Percentiles rank a stretch among this genome's conserved stretches.
Evolutionary conservation across 148 eudicot genomes (phyloP).

Genomic region (Rhododendron williamsianum): DNA sequence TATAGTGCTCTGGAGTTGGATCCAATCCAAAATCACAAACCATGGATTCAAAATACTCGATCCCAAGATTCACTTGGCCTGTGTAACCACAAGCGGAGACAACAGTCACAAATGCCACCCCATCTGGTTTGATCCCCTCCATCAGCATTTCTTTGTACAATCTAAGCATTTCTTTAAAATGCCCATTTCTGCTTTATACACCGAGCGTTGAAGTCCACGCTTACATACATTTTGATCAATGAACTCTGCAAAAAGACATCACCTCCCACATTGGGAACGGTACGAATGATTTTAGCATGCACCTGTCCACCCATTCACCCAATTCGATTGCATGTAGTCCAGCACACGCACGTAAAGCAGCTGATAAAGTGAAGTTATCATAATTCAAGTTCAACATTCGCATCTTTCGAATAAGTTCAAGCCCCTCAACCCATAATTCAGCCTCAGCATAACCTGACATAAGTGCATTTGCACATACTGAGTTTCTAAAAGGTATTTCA

Average conservation of each 20-base stretch:
- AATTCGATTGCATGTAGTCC: slow-evolving; percentile 42
- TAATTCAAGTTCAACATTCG: slow-evolving; percentile 33
- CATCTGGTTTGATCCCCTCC: slow-evolving; percentile 55
- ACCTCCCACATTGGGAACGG: slow-evolving; percentile 20
- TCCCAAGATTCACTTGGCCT: slow-evolving; percentile 59
- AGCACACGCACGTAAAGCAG: slow-evolving; percentile 52
- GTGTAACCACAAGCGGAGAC: slow-evolving; percentile 65
- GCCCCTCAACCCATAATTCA: slow-evolving; percentile 53
- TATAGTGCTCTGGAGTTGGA: slow-evolving; percentile 60
- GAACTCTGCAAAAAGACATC: slow-evolving; percentile 63
- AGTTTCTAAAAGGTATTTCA: too few species aligned
- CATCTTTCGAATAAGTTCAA: slow-evolving; percentile 44
- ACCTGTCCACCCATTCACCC: slow-evolving; percentile 58
- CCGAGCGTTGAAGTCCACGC: slow-evolving; percentile 79
- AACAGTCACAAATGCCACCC: slow-evolving; percentile 51
- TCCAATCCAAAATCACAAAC: slow-evolving; percentile 36
- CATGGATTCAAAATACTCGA: slow-evolving; percentile 55
- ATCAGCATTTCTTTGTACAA: slow-evolving; percentile 49
- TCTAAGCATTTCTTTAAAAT: slow-evolving; percentile 31
- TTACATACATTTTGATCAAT: slow-evolving; percentile 73
- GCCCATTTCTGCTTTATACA: slow-evolving; percentile 57
- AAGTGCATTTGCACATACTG: too few species aligned
- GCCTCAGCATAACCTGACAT: slow-evolving; percentile 53
- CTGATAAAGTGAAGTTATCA: slow-evolving; percentile 52
- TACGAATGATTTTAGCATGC: slow-evolving; percentile 47